Base-by-base conservation (phyloP, 495 filamentous ascomycete genomes). In the Eremomyces bilateralis region DNA sequence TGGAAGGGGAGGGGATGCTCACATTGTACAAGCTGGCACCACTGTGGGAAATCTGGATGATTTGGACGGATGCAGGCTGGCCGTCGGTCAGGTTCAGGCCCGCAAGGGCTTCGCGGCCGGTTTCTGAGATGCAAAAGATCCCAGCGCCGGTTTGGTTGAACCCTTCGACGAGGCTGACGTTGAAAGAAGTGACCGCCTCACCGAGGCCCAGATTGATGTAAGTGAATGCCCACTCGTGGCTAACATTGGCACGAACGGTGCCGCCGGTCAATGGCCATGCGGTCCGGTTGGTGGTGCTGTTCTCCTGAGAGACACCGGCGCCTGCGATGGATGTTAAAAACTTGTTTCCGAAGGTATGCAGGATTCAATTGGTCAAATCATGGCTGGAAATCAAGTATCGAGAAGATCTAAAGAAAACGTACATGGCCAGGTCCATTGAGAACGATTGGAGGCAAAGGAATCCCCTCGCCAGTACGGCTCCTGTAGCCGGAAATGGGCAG, bases 191-290 rank as follows among this genome's bases (percentile, higher is more conserved):
- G 18, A 60, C 60, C 18, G 58, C 46, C 42, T 60, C 57, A n/a
- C 71, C 68, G 21, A 76, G 40, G n/a, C 66, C 72, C 15, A 75
- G 52, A 52, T 75, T 75, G 44, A 76, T 48, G 49, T 62, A 73
- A 21, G 69, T 50, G 40, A 71, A 67, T 10, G 67, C 62, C 55
- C 59, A 67, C 5, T 49, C 44, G 46, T 76, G 72, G 46, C 54
- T 50, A 16, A 64, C 58, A 17, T 58, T 51, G 33, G 75, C 49
- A 21, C 45, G 42, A 32, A 77, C 28, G n/a, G 59, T 51, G 33
- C 71, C 72, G 24, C 68, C 67, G 6, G 42, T 50, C 4, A 69
- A 42, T 3, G 69, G 67, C 72, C 72, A 77, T 27, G 61, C 51
- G 25, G 71, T 76, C 25, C 65, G 63, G 51, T 73, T 71, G 31